Evolutionary conservation across 768 basidiomycete genomes (phyloP).

Genomic region (Xanthoconium purpureum): DNA sequence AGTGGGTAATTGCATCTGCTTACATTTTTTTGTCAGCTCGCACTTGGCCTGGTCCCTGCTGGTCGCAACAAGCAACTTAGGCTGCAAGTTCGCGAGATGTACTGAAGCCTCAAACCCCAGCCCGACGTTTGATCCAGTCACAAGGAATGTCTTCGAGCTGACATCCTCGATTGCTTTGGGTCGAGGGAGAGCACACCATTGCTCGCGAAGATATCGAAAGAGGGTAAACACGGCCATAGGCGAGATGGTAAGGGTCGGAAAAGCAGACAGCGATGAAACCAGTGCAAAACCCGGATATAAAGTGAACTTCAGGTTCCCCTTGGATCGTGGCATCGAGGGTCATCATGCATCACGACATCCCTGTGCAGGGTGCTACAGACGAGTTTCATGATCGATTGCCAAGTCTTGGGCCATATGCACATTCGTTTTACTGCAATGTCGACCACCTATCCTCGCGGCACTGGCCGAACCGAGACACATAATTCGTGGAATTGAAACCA

Average conservation of each 20-base stretch:
- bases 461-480: no score
- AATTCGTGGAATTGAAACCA: no score
- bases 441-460: no score
- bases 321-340: no score
- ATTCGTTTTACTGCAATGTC: no score
- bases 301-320: background rate
- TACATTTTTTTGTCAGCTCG: slow-evolving; percentile 19
- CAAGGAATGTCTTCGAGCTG: slow-evolving; percentile 45
- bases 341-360: no score
- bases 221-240: slow-evolving; percentile 15
- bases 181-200: slow-evolving; percentile 22
- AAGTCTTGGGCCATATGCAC: no score
- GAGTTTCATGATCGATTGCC: no score
- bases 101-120: slow-evolving; percentile 30
- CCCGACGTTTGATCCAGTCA: slow-evolving; percentile 50
- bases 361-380: no score
- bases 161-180: slow-evolving; percentile 30
- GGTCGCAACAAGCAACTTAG: slow-evolving; percentile 33
- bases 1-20: background rate
- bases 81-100: slow-evolving; percentile 32
- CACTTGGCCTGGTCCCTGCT: slow-evolving; percentile 33
- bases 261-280: background rate
- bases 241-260: background rate
- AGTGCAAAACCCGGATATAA: background rate
- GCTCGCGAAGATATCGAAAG: slow-evolving; percentile 20